Evolutionary conservation across 1,284 basidiomycete species (phyloP).

Genomic region (Lignosus rhinocerotis): DNA sequence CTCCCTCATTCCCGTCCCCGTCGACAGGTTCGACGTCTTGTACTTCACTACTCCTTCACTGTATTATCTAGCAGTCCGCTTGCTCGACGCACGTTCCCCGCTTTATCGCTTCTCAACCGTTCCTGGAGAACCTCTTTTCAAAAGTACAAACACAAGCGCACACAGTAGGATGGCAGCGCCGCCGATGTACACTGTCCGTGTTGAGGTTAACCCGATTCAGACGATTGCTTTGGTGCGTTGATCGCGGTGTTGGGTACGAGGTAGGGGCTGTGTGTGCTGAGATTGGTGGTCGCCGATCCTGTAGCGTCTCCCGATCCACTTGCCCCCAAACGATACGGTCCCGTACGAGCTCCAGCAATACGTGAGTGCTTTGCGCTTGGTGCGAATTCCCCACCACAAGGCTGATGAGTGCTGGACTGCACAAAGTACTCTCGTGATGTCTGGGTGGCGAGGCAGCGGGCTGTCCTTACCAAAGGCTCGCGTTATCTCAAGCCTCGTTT

Average conservation of each 20-base stretch:
- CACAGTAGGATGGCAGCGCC: conserved; percentile 17
- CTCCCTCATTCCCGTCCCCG: conserved; percentile 21
- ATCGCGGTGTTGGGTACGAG: not conserved
- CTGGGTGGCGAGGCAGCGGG: conserved; percentile 46
- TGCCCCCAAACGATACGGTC: conserved; percentile 27
- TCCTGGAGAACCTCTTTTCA: conserved; percentile 18
- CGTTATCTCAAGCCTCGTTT: conserved; percentile 48
- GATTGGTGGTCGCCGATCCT: not conserved
- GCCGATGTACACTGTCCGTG: conserved; percentile 9
- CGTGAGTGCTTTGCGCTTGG: conserved; percentile 24
- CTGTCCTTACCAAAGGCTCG: conserved; percentile 40
- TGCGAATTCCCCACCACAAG: not conserved
- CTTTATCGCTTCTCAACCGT: not conserved
- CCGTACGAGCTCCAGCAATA: conserved; percentile 33
- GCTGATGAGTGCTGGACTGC: not conserved
- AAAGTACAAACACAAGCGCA: conserved; percentile 6
- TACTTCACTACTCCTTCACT: conserved; percentile 19
- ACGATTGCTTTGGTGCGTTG: conserved; percentile 19
- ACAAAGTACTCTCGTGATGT: conserved; percentile 44
- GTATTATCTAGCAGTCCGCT: conserved; percentile 19
- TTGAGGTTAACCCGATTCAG: conserved; percentile 14
- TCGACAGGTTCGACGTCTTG: conserved; percentile 36
- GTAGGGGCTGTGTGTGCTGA: not conserved
- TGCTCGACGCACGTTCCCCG: conserved; percentile 18
- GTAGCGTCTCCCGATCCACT: conserved; percentile 28